Conservation (phyloP, 306 rosid genomes). For the Albizia julibrissin region DNA sequence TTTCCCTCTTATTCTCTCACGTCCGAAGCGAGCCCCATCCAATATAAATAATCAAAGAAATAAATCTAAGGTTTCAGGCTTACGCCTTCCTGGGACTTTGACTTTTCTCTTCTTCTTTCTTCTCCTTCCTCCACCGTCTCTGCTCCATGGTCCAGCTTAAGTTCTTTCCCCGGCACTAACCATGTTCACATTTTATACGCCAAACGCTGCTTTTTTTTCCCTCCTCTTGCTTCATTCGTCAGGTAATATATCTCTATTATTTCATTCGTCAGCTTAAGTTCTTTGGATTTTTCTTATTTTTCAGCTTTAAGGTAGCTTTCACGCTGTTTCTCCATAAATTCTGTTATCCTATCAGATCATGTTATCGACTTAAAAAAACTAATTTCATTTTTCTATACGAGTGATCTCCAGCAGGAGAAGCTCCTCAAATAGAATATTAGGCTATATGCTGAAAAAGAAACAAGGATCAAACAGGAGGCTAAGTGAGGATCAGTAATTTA, state of each 20-base stretch:
- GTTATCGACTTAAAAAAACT: neutral
- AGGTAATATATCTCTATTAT: neutral
- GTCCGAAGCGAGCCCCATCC: neutral
- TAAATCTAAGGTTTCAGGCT: slow-evolving; percentile 15
- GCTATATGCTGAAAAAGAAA: neutral
- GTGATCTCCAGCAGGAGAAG: slow-evolving; percentile 17
- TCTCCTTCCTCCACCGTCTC: slow-evolving; percentile 16
- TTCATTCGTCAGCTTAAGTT: neutral
- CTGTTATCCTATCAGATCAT: slow-evolving; percentile 4
- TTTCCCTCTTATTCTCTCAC: slow-evolving; percentile 7
- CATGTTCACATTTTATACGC: neutral
- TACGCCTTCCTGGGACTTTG: slow-evolving; percentile 32
- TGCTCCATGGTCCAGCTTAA: neutral
- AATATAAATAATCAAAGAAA: neutral
- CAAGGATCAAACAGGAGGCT: slow-evolving; percentile 9
- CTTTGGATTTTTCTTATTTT: slow-evolving; percentile 1
- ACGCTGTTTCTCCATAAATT: neutral
- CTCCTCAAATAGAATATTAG: neutral
- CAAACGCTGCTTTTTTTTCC: neutral
- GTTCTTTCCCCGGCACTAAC: neutral
- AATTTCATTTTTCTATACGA: neutral
- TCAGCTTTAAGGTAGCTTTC: slow-evolving; percentile 4
- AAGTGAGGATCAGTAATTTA: slow-evolving; percentile 35
- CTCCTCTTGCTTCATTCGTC: neutral
- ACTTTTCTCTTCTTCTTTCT: slow-evolving; percentile 33